These are phyloP conservation scores for Claviceps purpurea DNA, from an alignment of 2,329 filamentous ascomycete species.

Conservation along the genomic window DNA sequence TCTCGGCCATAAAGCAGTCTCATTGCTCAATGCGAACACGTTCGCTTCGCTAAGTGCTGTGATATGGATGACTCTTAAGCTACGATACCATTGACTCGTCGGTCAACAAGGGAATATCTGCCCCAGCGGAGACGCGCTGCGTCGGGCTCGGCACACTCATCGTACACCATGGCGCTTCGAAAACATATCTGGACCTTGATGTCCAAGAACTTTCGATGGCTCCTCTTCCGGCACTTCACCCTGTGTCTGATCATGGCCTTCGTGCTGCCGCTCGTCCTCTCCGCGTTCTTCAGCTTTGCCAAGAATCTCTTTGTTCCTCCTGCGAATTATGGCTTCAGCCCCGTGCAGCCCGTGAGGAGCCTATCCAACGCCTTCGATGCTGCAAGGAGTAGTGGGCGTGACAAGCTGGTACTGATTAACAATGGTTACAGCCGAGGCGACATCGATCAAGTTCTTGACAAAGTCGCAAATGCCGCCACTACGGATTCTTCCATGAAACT, in stretches of 20 bases:
- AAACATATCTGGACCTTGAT: slow-evolving; percentile 48
- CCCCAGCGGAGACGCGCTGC: neutral
- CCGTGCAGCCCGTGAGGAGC: slow-evolving; percentile 44
- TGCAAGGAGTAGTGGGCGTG: slow-evolving; percentile 41
- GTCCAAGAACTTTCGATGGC: slow-evolving; percentile 47
- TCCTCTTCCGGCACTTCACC: slow-evolving; percentile 38
- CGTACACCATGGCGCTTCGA: slow-evolving; percentile 33
- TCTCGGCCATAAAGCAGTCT: neutral
- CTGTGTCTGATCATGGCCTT: slow-evolving; percentile 44
- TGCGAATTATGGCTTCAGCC: slow-evolving; percentile 59
- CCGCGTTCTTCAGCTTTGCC: slow-evolving; percentile 53
- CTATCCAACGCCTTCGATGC: slow-evolving; percentile 49
- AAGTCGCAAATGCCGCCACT: slow-evolving; percentile 44
- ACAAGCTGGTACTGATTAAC: slow-evolving; percentile 68
- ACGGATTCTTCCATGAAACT: slow-evolving; percentile 38
- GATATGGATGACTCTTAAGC: neutral
- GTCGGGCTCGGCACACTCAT: neutral
- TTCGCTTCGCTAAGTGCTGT: neutral
- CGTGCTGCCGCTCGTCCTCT: slow-evolving; percentile 43
- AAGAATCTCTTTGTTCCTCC: slow-evolving; percentile 75
- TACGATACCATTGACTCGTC: neutral
- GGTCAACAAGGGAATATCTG: neutral
- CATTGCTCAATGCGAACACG: neutral
- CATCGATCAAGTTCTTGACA: slow-evolving; percentile 57
- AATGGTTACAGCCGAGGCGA: slow-evolving; percentile 55